These are phyloP conservation scores for Metarhizium album DNA, from an alignment of 2,329 filamentous ascomycete genomes.

Conservation along the genomic window DNA sequence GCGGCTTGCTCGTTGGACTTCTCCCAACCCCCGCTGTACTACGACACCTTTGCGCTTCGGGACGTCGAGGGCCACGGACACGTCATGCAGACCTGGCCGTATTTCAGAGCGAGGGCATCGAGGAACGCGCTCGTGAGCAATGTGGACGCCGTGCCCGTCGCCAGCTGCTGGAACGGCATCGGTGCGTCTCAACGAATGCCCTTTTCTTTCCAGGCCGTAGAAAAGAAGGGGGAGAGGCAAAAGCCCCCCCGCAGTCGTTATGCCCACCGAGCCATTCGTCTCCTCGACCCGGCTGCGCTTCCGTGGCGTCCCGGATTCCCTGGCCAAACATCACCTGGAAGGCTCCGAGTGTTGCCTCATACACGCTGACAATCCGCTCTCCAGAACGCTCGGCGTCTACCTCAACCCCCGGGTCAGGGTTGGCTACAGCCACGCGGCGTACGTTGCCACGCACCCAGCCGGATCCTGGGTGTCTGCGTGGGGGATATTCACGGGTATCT, in stretches of 20 bases:
- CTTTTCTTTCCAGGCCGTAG: background rate
- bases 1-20: conserved; percentile 55
- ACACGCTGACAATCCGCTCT: conserved; percentile 58
- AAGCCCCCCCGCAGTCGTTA: conserved; percentile 24
- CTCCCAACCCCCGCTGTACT: conserved; percentile 39
- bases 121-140: conserved; percentile 41
- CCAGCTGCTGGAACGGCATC: conserved; percentile 36
- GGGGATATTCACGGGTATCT: conserved; percentile 42
- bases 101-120: conserved; percentile 40
- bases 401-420: conserved; percentile 61
- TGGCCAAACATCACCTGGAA: conserved; percentile 55
- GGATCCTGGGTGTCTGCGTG: conserved; percentile 35
- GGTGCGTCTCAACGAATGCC: conserved; percentile 17
- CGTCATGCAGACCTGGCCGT: conserved; percentile 47
- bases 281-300: conserved; percentile 40
- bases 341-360: conserved; percentile 73
- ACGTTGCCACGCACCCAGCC: conserved; percentile 33
- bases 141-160: conserved; percentile 32
- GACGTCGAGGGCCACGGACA: conserved; percentile 41
- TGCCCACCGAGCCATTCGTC: conserved; percentile 46
- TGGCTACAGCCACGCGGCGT: conserved; percentile 47
- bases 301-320: conserved; percentile 50
- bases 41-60: conserved; percentile 53
- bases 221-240: background rate
- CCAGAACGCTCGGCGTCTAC: conserved; percentile 44